These are phyloP conservation scores for Picochlorum sp. DNA, from an alignment of 139 green algal genomes.

Conservation along the genomic window DNA sequence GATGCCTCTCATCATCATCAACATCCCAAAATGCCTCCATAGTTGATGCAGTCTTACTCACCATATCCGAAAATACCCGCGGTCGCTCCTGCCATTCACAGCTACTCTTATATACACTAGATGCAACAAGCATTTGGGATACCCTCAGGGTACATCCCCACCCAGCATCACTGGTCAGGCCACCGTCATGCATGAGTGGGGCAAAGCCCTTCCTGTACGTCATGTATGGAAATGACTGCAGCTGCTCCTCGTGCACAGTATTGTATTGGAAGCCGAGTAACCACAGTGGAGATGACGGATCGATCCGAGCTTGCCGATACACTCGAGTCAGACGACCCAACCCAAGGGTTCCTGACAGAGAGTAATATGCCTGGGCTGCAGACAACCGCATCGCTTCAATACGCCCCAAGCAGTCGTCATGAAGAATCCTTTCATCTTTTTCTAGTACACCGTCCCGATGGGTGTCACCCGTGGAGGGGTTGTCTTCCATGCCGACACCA, in stretches of 20 bases:
- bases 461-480: too few relatives aligned
- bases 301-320: background rate
- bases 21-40: constrained; percentile 43
- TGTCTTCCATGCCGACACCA: too few relatives aligned
- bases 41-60: constrained; percentile 23
- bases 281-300: constrained; percentile 6
- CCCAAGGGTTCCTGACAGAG: constrained; percentile 44
- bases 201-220: constrained; percentile 24
- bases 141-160: constrained; percentile 93
- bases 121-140: constrained; percentile 87
- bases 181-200: constrained; percentile 11
- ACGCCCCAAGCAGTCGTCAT: constrained; percentile 5
- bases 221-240: constrained; percentile 25
- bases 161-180: constrained; percentile 67
- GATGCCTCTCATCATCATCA: constrained; percentile 15
- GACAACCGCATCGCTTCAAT: constrained; percentile 16
- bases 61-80: background rate
- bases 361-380: constrained; percentile 26
- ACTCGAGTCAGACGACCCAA: constrained; percentile 13
- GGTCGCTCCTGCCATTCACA: constrained; percentile 40
- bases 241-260: background rate
- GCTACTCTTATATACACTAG: constrained; percentile 46
- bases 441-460: background rate
- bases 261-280: constrained; percentile 18
- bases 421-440: background rate